Evolutionary conservation across 768 basidiomycete species (phyloP).

Genomic region (Leccinum longicurvipes): DNA sequence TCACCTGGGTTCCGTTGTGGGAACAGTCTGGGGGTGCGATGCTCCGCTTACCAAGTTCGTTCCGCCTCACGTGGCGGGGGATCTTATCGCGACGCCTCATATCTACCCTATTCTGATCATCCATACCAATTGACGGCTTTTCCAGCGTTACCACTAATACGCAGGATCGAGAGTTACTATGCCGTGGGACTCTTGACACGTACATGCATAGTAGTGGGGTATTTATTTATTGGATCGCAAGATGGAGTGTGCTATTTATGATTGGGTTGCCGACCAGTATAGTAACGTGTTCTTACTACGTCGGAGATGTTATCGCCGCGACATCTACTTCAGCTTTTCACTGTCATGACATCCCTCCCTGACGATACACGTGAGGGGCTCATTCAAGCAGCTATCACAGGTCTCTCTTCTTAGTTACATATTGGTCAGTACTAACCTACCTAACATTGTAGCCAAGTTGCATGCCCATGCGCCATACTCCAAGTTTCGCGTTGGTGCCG

Average conservation of each 20-base stretch:
- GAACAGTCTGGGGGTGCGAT: conserved; percentile 26
- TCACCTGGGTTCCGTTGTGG: conserved; percentile 33
- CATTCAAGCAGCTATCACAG: conserved; percentile 47
- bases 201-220: not conserved
- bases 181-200: conserved; percentile 22
- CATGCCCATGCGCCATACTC: conserved; percentile 83
- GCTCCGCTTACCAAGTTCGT: conserved; percentile 23
- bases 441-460: conserved; percentile 50
- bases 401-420: not conserved
- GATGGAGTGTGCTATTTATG: not conserved
- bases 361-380: conserved; percentile 44
- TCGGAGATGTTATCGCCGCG: not conserved
- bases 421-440: not conserved
- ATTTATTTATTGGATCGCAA: not conserved
- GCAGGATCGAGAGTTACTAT: conserved; percentile 10
- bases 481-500: conserved; percentile 90
- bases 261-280: not conserved
- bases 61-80: conserved; percentile 16
- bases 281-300: not conserved
- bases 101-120: conserved; percentile 2
- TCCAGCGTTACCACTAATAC: conserved; percentile 3
- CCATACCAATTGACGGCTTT: conserved; percentile 11
- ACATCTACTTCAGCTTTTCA: not conserved
- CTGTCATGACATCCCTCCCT: conserved; percentile 29
- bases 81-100: not conserved